These are phyloP conservation scores for Lasiodiplodia sp. DNA, from an alignment of 2,329 filamentous ascomycete species.

Conservation along the genomic window DNA sequence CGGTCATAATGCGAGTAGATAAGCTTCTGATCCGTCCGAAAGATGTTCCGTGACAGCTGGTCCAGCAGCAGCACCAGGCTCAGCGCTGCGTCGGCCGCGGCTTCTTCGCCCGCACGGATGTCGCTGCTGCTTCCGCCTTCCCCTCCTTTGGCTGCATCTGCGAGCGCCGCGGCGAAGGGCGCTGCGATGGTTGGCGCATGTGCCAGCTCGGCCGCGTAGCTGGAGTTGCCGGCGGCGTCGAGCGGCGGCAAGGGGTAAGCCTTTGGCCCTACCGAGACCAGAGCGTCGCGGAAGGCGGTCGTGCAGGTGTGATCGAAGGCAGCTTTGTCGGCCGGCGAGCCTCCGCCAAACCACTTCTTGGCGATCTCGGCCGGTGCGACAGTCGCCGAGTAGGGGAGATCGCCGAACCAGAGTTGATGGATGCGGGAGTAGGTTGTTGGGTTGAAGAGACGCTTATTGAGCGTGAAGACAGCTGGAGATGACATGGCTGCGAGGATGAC, in stretches of 20 bases:
- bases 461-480: slow-evolving; percentile 36
- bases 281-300: slow-evolving; percentile 43
- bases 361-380: slow-evolving; percentile 36
- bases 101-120: slow-evolving; percentile 30
- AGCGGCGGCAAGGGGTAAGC: slow-evolving; percentile 39
- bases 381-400: slow-evolving; percentile 38
- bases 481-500: slow-evolving; percentile 36
- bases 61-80: slow-evolving; percentile 66
- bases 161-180: slow-evolving; percentile 48
- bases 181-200: slow-evolving; percentile 37
- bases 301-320: slow-evolving; percentile 48
- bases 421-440: slow-evolving; percentile 46
- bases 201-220: slow-evolving; percentile 37
- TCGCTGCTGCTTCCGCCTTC: slow-evolving; percentile 28
- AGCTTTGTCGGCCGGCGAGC: slow-evolving; percentile 41
- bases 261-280: slow-evolving; percentile 48
- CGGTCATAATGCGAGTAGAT: slow-evolving; percentile 66
- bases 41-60: slow-evolving; percentile 69
- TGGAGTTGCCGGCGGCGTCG: slow-evolving; percentile 31
- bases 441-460: slow-evolving; percentile 52
- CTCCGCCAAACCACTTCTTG: slow-evolving; percentile 48
- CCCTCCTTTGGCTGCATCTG: slow-evolving; percentile 33
- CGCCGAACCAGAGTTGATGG: slow-evolving; percentile 49
- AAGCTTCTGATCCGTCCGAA: slow-evolving; percentile 58
- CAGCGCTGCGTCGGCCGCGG: slow-evolving; percentile 51